Evolutionary conservation across 192 early-diverging fungal species (phyloP).

Genomic region (Coemansia sp.): DNA sequence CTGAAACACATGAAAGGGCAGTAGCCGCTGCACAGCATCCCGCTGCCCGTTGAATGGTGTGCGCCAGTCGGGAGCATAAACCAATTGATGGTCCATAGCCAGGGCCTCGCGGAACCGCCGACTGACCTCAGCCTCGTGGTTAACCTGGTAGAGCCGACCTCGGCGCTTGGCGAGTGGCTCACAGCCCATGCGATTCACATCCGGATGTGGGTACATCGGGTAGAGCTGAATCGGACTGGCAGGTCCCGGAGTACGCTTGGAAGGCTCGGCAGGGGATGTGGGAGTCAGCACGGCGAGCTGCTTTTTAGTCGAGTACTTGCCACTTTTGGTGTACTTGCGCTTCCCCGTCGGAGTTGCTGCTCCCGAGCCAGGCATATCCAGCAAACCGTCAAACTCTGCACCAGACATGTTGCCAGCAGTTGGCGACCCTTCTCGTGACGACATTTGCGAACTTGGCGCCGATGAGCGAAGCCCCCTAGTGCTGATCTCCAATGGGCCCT

Average conservation of each 20-base stretch:
- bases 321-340: constrained; percentile 44
- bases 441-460: constrained; percentile 16
- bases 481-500: constrained; percentile 3
- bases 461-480: constrained; percentile 10
- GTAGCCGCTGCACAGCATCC: constrained; percentile 63
- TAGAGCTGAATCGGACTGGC: neutral
- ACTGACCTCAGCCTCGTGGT: constrained; percentile 33
- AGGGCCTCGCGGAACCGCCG: constrained; percentile 53
- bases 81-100: constrained; percentile 55
- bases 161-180: constrained; percentile 20
- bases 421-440: constrained; percentile 41
- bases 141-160: constrained; percentile 10
- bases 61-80: constrained; percentile 52
- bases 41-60: constrained; percentile 62
- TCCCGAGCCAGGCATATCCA: constrained; percentile 9
- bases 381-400: constrained; percentile 14
- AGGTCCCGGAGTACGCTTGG: neutral
- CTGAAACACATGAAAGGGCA: constrained; percentile 77
- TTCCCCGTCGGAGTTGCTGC: constrained; percentile 19
- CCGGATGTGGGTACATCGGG: constrained; percentile 19
- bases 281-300: neutral
- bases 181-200: constrained; percentile 6
- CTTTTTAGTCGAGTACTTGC: constrained; percentile 24
- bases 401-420: constrained; percentile 24
- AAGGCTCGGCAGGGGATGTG: neutral